These are phyloP conservation scores for Penicillium sp. DNA, from an alignment of 2,329 filamentous ascomycete genomes.

Conservation along the genomic window DNA sequence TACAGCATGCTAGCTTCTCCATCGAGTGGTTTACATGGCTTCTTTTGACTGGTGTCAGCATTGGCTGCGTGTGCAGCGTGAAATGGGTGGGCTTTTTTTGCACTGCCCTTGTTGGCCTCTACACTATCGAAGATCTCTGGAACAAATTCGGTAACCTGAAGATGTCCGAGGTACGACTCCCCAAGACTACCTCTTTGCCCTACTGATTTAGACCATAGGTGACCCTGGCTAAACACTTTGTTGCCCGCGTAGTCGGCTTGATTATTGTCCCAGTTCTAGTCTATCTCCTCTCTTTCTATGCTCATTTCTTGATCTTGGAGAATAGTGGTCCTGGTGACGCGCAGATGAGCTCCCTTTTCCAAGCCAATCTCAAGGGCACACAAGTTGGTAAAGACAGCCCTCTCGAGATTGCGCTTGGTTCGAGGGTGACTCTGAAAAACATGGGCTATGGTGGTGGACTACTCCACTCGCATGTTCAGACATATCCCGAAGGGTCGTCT, in stretches of 20 bases:
- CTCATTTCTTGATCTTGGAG: conserved; percentile 93
- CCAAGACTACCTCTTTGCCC: conserved; percentile 7
- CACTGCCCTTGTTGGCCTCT: conserved; percentile 91
- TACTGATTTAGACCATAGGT: conserved; percentile 51
- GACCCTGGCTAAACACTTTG: conserved; percentile 76
- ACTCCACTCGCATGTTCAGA: conserved; percentile 94
- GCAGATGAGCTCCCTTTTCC: conserved; percentile 99
- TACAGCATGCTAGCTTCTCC: conserved; percentile 84
- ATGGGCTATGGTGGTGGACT: conserved; percentile 99
- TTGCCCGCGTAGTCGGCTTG: conserved; percentile 79
- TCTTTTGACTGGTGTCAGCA: conserved; percentile 89
- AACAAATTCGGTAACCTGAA: conserved; percentile 94
- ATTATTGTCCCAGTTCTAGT: conserved; percentile 88
- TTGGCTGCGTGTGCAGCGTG: conserved; percentile 97
- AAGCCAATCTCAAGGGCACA: conserved; percentile 92
- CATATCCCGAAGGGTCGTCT: conserved; percentile 87
- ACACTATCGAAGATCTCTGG: conserved; percentile 97
- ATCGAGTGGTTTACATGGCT: conserved; percentile 95
- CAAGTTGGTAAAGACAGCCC: conserved; percentile 95
- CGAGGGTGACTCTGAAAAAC: conserved; percentile 92
- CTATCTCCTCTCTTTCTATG: conserved; percentile 93
- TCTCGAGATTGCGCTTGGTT: conserved; percentile 87
- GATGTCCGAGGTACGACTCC: conserved; percentile 74
- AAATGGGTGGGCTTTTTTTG: conserved; percentile 98
- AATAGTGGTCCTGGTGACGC: conserved; percentile 95